phyloP scores from a whole-genome alignment of 768 basidiomycete genomes.

The Macrocybe gigantea region DNA sequence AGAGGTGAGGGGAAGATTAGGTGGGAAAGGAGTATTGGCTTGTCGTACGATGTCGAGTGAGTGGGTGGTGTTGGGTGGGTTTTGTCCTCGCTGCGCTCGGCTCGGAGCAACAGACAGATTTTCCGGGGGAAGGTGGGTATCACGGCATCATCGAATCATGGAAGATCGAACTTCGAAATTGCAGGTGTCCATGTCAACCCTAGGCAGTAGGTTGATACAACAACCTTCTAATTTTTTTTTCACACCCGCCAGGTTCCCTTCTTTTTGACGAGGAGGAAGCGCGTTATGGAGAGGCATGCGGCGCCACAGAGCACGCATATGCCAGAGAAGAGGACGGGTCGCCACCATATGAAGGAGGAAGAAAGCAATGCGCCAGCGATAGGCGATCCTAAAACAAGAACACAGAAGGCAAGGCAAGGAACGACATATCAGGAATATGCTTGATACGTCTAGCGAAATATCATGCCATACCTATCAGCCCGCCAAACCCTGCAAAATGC shows the following conservation, averaged over 20 bases:
- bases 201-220: background rate
- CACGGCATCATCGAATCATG: too few relatives aligned
- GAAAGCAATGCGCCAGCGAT: slow-evolving; percentile 5
- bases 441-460: background rate
- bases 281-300: slow-evolving; percentile 21
- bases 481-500: slow-evolving; percentile 28
- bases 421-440: slow-evolving; percentile 1
- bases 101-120: too few relatives aligned
- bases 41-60: too few relatives aligned
- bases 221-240: background rate
- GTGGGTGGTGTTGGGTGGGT: too few relatives aligned
- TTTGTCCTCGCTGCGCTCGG: too few relatives aligned
- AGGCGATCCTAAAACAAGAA: background rate
- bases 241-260: slow-evolving; percentile 19
- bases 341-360: slow-evolving; percentile 49
- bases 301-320: slow-evolving; percentile 24
- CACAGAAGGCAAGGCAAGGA: background rate
- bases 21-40: too few relatives aligned
- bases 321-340: slow-evolving; percentile 49
- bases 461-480: slow-evolving; percentile 27
- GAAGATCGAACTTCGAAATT: too few relatives aligned
- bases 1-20: too few relatives aligned
- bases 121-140: too few relatives aligned
- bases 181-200: background rate
- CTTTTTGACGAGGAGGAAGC: slow-evolving; percentile 17